Base-by-base conservation (phyloP, 2,329 filamentous ascomycete species). In the Paraconiothyrium sp. region DNA sequence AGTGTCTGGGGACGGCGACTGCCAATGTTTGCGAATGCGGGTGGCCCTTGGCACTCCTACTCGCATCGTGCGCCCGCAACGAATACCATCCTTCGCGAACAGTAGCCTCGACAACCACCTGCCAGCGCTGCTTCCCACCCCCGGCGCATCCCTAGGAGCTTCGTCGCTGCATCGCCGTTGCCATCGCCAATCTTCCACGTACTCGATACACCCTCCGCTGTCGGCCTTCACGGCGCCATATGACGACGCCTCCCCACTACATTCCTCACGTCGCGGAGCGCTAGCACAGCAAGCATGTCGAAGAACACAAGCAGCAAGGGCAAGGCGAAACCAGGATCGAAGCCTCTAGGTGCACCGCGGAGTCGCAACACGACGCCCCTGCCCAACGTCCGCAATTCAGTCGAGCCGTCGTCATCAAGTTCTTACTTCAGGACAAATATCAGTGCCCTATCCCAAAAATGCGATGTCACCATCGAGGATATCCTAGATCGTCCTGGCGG, bases 321-420 rank as follows among this genome's bases (percentile, higher is more conserved):
- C 81, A 92, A 92, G 80, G 83, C 82, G 60, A 87, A 83, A 65
- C 72, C 70, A 1, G 67, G 68, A 49, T 71, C 70, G 10, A 77
- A 75, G 65, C 67, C 70, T 24, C 66, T 69, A 11, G 72, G 67
- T 51, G 60, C 70, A 16, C 72, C 74, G 16, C 84, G 88, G 64
- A 93, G 90, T 75, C 89, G 92, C 73, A 94, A 93, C 78, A 92
- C 90, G 39, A 94, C 92, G 16, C 92, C 92, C 39, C 86, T 87
- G 72, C 85, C 87, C 78, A 72, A 81, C 77, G 69, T 84, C 76
- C 74, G 85, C 81, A 72, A 84, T 69, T 77, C 83, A 68, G 66
- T 76, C 76, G 64, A 79, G 77, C 72, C 74, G 14, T 61, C 69
- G 32, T 66, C 76, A 20, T 63, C 63, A 14, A 76, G 89, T 24